A percentile compares a stretch with the other conserved stretches of the same genome.
These are phyloP conservation scores for Hymenoscyphus fraxineus DNA, from an alignment of 2,329 filamentous ascomycete genomes.

Conservation along the genomic window DNA sequence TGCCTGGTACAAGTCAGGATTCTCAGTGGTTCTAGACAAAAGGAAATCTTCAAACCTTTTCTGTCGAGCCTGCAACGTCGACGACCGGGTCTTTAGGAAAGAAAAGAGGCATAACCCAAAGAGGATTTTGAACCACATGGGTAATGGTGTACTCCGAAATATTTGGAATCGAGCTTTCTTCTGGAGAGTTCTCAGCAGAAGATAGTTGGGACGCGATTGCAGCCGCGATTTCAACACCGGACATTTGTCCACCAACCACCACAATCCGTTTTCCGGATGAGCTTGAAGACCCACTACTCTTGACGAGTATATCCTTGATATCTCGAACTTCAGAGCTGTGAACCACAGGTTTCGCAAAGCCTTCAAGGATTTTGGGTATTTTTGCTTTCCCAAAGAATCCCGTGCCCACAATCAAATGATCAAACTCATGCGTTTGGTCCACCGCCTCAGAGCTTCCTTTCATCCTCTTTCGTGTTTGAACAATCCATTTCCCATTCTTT, in stretches of 20 bases:
- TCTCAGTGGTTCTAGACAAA: not conserved
- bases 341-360: conserved; percentile 45
- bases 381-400: conserved; percentile 70
- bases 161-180: conserved; percentile 38
- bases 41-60: conserved; percentile 15
- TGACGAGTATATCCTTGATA: conserved; percentile 46
- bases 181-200: conserved; percentile 53
- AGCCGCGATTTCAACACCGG: conserved; percentile 72
- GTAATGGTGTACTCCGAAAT: conserved; percentile 56
- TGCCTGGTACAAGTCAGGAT: conserved; percentile 34
- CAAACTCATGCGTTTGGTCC: conserved; percentile 45
- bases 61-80: conserved; percentile 24
- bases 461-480: conserved; percentile 15
- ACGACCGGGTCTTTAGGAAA: conserved; percentile 29
- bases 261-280: conserved; percentile 56
- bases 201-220: conserved; percentile 70
- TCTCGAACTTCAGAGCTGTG: conserved; percentile 67
- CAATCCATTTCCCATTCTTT: conserved; percentile 20
- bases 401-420: conserved; percentile 68
- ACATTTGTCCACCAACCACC: conserved; percentile 78
- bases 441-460: not conserved
- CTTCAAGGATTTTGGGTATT: conserved; percentile 44
- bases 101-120: conserved; percentile 66
- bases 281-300: conserved; percentile 27
- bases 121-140: conserved; percentile 65